Conservation (phyloP, 208 protist species). For the Trichomonas tenax region DNA sequence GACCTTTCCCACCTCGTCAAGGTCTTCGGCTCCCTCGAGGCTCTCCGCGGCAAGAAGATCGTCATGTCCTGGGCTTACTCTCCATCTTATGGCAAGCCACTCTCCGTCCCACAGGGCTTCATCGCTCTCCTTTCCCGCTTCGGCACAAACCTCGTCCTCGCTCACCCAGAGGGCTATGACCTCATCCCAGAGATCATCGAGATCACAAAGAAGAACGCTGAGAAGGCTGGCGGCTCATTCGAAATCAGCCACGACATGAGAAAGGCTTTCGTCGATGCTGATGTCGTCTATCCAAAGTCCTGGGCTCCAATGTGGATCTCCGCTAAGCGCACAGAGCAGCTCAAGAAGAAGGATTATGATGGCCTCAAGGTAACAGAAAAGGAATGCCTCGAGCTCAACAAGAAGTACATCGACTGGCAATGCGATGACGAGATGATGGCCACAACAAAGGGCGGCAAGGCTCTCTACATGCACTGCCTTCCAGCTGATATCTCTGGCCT, state of each 20-base stretch:
- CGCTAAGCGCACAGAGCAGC: not conserved
- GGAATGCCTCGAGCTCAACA: not conserved
- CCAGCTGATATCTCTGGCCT: not conserved
- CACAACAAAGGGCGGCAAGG: not conserved
- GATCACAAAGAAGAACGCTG: not conserved
- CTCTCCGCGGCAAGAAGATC: not conserved
- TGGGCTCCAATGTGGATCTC: conserved; percentile 15
- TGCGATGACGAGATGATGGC: not conserved
- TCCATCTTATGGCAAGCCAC: not conserved
- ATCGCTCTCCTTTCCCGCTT: not conserved
- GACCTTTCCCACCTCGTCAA: not conserved
- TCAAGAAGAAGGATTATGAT: not conserved
- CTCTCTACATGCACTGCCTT: conserved; percentile 17
- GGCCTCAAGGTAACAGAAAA: not conserved
- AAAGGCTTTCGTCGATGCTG: not conserved
- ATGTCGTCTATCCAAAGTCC: conserved; percentile 16
- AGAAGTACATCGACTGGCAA: conserved; percentile 17
- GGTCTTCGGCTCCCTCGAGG: not conserved
- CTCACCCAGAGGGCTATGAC: not conserved
- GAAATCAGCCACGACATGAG: not conserved
- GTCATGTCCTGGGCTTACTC: conserved; percentile 14
- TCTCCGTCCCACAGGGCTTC: not conserved
- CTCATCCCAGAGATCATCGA: not conserved
- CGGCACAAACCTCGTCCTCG: not conserved
- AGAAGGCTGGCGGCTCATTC: not conserved